Conservation (phyloP, 306 rosid genomes). For the Acacia acuminata region DNA sequence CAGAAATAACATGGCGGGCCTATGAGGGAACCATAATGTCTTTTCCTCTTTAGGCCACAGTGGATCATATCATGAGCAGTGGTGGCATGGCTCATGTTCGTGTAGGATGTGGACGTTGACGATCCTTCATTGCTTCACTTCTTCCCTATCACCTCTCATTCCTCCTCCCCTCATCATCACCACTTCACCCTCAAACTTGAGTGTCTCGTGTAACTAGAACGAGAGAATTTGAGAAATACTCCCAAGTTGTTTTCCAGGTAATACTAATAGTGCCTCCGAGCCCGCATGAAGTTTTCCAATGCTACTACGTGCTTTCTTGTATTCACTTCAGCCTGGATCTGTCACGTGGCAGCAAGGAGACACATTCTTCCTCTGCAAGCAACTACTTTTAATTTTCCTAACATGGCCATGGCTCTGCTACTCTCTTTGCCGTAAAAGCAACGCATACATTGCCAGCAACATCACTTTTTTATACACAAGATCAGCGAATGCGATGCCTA, state of each 20-base stretch:
- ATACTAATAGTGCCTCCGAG: too few relatives aligned
- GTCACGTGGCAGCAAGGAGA: background rate
- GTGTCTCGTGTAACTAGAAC: too few relatives aligned
- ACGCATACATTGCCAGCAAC: background rate
- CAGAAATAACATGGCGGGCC: too few relatives aligned
- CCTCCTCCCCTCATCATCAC: background rate
- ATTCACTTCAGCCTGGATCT: too few relatives aligned
- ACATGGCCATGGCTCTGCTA: background rate
- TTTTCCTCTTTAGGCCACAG: background rate
- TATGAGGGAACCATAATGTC: background rate
- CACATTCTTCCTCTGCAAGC: background rate
- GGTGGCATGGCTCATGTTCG: background rate
- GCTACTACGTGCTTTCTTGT: too few relatives aligned
- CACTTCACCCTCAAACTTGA: background rate
- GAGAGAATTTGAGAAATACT: too few relatives aligned
- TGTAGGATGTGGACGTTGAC: background rate
- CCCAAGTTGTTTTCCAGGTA: too few relatives aligned
- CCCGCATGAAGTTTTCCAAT: too few relatives aligned
- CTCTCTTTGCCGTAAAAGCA: conserved; percentile 11
- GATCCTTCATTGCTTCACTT: background rate
- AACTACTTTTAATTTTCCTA: background rate
- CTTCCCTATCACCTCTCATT: background rate
- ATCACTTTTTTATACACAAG: background rate
- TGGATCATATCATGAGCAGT: background rate
- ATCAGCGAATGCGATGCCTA: background rate